These are phyloP conservation scores for Drechslera avenae DNA, from an alignment of 2,329 filamentous ascomycete species.

Conservation along the genomic window DNA sequence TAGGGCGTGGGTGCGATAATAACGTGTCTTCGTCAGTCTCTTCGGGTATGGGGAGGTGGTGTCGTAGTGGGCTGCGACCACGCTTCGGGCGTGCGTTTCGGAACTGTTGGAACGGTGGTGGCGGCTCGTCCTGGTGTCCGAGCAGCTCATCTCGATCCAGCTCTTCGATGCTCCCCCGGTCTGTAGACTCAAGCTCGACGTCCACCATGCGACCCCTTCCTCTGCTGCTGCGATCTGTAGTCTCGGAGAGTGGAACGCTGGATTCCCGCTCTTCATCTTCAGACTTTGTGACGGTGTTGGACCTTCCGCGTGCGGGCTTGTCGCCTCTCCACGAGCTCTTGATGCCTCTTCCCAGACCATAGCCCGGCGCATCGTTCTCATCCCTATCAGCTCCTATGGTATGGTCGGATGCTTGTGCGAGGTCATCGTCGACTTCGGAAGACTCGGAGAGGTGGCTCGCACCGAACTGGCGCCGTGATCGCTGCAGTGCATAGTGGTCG, in stretches of 20 bases:
- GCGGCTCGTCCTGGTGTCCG: constrained; percentile 55
- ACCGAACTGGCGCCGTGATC: constrained; percentile 86
- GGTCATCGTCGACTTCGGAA: constrained; percentile 77
- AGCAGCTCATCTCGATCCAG: constrained; percentile 41
- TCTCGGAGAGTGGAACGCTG: constrained; percentile 50
- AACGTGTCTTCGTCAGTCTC: constrained; percentile 59
- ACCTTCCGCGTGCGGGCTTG: constrained; percentile 50
- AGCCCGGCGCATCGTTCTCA: constrained; percentile 47
- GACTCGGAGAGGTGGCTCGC: constrained; percentile 84
- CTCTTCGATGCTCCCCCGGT: constrained; percentile 53
- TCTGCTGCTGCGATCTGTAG: constrained; percentile 55
- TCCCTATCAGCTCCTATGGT: constrained; percentile 55
- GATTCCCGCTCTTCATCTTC: constrained; percentile 48
- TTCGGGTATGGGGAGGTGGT: constrained; percentile 50
- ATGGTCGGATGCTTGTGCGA: constrained; percentile 54
- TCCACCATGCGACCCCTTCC: constrained; percentile 78
- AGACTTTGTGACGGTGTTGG: constrained; percentile 38
- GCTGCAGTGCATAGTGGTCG: constrained; percentile 91
- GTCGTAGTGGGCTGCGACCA: constrained; percentile 50
- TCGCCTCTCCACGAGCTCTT: constrained; percentile 63
- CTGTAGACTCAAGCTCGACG: constrained; percentile 75
- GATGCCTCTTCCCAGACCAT: constrained; percentile 56
- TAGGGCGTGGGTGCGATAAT: constrained; percentile 50
- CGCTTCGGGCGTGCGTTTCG: constrained; percentile 51
- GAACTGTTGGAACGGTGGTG: constrained; percentile 64